These are phyloP conservation scores for Catenaria anguillulae DNA, from an alignment of 371 early-diverging fungal species.

Conservation along the genomic window DNA sequence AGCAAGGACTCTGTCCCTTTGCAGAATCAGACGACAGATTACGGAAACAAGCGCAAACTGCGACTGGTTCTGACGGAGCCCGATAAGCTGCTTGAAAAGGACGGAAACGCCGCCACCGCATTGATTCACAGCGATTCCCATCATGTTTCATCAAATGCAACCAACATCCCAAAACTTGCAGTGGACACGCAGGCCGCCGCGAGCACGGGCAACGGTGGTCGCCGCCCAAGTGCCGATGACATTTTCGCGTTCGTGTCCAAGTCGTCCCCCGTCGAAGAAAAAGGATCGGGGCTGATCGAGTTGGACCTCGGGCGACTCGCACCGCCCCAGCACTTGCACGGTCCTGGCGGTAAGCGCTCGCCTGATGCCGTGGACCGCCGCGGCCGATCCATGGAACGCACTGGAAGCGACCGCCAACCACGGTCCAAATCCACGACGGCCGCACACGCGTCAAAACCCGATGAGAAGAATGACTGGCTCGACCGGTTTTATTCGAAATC, in stretches of 20 bases:
- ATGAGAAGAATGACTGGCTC: not conserved
- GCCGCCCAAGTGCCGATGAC: slow-evolving; percentile 7
- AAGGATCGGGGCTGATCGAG: not conserved
- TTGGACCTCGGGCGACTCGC: not conserved
- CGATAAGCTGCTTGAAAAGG: slow-evolving; percentile 12
- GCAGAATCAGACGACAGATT: not conserved
- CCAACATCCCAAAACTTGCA: no score
- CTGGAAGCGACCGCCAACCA: not conserved
- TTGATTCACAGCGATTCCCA: no score
- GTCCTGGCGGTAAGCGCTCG: no score
- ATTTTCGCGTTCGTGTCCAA: slow-evolving; percentile 9
- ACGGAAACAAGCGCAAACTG: slow-evolving; percentile 12
- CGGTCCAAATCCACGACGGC: slow-evolving; percentile 1
- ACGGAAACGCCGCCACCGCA: slow-evolving; percentile 7
- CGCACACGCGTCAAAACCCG: not conserved
- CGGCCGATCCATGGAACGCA: slow-evolving; percentile 3
- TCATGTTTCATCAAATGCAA: no score
- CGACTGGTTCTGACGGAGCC: slow-evolving; percentile 18
- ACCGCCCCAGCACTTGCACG: no score
- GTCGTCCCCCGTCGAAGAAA: slow-evolving; percentile 8
- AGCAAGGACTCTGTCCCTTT: not conserved
- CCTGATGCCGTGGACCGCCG: no score
- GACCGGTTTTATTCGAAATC: not conserved
- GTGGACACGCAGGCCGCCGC: no score
- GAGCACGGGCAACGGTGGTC: no score